phyloP scores from a whole-genome alignment of 75 land plant genomes.

The Ceratopteris richardii region DNA sequence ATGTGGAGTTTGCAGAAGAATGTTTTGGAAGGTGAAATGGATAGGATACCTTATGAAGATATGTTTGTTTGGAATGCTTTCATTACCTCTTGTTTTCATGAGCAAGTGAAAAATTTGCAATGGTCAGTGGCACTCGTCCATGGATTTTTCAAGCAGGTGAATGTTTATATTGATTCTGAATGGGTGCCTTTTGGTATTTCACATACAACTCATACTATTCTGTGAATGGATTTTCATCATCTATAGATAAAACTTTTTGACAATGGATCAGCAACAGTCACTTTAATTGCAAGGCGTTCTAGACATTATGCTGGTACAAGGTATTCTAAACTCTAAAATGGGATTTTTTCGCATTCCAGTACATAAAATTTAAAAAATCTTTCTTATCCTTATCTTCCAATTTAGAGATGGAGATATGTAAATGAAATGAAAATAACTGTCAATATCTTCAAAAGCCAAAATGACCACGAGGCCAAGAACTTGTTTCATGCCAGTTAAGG shows the following conservation, averaged over 20 bases:
- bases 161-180: background rate
- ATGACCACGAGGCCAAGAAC: no score
- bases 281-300: conserved; percentile 79
- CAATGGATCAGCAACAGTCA: conserved; percentile 15
- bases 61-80: conserved; percentile 92
- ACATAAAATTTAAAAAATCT: no score
- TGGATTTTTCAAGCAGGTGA: conserved; percentile 82
- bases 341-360: no score
- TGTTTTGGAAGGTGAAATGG: conserved; percentile 27
- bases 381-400: no score
- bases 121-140: conserved; percentile 82
- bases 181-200: background rate
- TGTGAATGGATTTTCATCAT: background rate
- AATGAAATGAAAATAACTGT: no score
- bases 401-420: no score
- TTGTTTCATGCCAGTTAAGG: no score
- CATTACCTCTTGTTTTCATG: conserved; percentile 54
- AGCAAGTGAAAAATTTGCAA: conserved; percentile 48
- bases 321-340: no score
- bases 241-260: conserved; percentile 39
- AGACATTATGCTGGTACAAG: conserved; percentile 89
- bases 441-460: no score
- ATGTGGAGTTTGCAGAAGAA: conserved; percentile 73
- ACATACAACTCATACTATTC: no score
- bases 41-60: conserved; percentile 43